phyloP scores from a whole-genome alignment of 495 filamentous ascomycete species.

The Hyaloscypha variabilis region DNA sequence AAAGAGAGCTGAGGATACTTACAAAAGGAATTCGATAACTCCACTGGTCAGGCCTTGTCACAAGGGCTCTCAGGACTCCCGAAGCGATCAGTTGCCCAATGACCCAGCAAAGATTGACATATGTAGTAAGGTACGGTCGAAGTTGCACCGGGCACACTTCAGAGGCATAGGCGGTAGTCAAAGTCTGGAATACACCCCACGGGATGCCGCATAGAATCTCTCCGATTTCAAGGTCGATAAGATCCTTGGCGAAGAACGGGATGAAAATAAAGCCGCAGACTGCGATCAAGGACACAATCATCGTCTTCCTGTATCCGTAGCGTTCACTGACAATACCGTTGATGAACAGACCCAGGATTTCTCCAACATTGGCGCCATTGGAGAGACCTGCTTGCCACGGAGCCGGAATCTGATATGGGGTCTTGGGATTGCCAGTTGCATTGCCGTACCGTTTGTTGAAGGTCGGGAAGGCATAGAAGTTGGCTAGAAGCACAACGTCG shows the following conservation, averaged over 20 bases:
- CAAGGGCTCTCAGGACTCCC: constrained; percentile 51
- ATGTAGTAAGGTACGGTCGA: constrained; percentile 74
- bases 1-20: constrained; percentile 44
- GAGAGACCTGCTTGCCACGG: constrained; percentile 51
- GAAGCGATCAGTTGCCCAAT: constrained; percentile 63
- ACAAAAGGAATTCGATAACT: constrained; percentile 65
- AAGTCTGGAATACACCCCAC: constrained; percentile 82
- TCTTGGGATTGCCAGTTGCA: constrained; percentile 28
- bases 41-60: constrained; percentile 48
- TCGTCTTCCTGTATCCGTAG: constrained; percentile 63
- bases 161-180: constrained; percentile 77
- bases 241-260: constrained; percentile 74
- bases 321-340: constrained; percentile 49
- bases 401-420: constrained; percentile 50
- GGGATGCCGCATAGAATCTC: constrained; percentile 73
- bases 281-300: constrained; percentile 65
- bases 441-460: constrained; percentile 36
- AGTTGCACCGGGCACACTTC: constrained; percentile 75
- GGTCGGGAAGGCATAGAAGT: constrained; percentile 40
- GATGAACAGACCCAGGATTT: constrained; percentile 48
- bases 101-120: constrained; percentile 74
- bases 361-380: constrained; percentile 46
- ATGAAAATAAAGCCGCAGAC: constrained; percentile 70
- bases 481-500: constrained; percentile 37
- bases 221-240: constrained; percentile 68